A percentile compares a stretch with the other conserved stretches of the same genome.
Evolutionary conservation across 2,329 filamentous ascomycete species (phyloP).

Genomic region (Ceratocystis cacaofunesta): DNA sequence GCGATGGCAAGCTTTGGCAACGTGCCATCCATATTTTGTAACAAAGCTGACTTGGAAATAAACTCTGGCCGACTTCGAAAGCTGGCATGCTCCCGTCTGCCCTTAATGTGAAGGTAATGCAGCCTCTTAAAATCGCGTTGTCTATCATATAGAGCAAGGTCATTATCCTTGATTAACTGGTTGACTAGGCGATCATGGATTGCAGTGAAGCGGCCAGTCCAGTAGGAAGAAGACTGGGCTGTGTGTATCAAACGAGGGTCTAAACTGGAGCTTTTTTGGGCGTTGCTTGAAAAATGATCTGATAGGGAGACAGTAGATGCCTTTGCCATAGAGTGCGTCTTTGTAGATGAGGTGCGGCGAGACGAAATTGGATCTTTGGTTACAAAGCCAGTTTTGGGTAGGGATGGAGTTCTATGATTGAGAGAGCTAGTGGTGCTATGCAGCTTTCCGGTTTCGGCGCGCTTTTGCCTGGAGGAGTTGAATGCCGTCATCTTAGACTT

Average conservation of each 20-base stretch:
- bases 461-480: slow-evolving; percentile 6
- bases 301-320: neutral
- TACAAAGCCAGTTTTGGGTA: neutral
- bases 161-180: slow-evolving; percentile 14
- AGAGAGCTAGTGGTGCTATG: neutral
- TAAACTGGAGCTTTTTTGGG: neutral
- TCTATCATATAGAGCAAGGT: slow-evolving; percentile 15
- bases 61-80: slow-evolving; percentile 12
- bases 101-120: slow-evolving; percentile 9
- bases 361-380: neutral
- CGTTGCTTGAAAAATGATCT: neutral
- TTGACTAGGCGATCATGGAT: slow-evolving; percentile 33
- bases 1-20: slow-evolving; percentile 14
- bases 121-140: slow-evolving; percentile 11
- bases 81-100: slow-evolving; percentile 9
- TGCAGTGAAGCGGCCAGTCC: slow-evolving; percentile 46
- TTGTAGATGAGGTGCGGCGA: neutral
- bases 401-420: neutral
- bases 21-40: slow-evolving; percentile 8
- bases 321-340: neutral
- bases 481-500: slow-evolving; percentile 14
- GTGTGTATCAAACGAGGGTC: slow-evolving; percentile 25
- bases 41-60: slow-evolving; percentile 11
- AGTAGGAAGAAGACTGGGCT: slow-evolving; percentile 39
- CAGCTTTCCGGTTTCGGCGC: neutral